phyloP scores from a whole-genome alignment of 331 rosid genomes.

The Prunus yedoensis region DNA sequence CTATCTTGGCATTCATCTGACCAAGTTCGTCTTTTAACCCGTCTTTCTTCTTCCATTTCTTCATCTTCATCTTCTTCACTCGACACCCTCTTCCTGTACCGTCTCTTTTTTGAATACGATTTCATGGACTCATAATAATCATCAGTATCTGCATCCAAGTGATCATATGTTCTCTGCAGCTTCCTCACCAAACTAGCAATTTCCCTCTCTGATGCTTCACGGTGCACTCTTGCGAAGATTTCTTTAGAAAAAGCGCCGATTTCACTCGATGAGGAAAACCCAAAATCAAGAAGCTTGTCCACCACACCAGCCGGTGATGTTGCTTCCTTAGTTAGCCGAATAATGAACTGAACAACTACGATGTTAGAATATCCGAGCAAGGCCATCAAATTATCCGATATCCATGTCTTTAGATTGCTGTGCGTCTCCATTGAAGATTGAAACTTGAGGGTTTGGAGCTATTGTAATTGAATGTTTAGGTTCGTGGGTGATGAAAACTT shows the following conservation, averaged over 20 bases:
- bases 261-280: slow-evolving; percentile 46
- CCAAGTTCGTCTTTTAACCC: slow-evolving; percentile 51
- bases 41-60: slow-evolving; percentile 47
- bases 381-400: slow-evolving; percentile 67
- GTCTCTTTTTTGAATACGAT: slow-evolving; percentile 36
- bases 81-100: slow-evolving; percentile 68
- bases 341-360: slow-evolving; percentile 62
- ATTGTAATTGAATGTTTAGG: too few species aligned
- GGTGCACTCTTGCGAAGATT: slow-evolving; percentile 62
- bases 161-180: slow-evolving; percentile 54
- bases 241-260: slow-evolving; percentile 67
- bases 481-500: background rate
- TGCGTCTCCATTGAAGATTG: background rate
- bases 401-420: slow-evolving; percentile 65
- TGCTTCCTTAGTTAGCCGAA: slow-evolving; percentile 52
- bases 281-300: slow-evolving; percentile 55
- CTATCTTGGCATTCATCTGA: slow-evolving; percentile 41
- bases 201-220: slow-evolving; percentile 58
- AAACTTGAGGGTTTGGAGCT: background rate
- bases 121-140: slow-evolving; percentile 36
- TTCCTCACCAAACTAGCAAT: slow-evolving; percentile 66
- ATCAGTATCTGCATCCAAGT: slow-evolving; percentile 63
- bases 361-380: slow-evolving; percentile 80
- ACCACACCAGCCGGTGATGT: slow-evolving; percentile 55
- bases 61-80: slow-evolving; percentile 56